Evolutionary conservation across 1,284 basidiomycete species (phyloP), one percentile per base, ranked within the genome.

Genomic region (Ustilago bromivora): DNA sequence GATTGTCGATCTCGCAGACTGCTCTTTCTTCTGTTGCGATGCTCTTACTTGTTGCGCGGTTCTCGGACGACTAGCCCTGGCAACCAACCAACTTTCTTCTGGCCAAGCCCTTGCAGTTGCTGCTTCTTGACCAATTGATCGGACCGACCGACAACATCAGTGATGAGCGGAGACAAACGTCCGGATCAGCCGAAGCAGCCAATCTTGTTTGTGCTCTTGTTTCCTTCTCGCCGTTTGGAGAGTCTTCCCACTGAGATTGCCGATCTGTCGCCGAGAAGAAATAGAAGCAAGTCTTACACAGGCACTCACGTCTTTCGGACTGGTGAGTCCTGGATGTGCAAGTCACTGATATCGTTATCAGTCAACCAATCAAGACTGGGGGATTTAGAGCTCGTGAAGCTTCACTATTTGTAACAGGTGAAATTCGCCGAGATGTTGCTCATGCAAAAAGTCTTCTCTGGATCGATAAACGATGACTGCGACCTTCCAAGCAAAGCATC

Each of bases 381-480:
- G 28, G 23, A 61, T 55, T 35, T 53, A 54, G 43, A 64, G 60
- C 69, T 66, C 52, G 43, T 23, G 59, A 49, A 51, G 52, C 49
- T 52, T 52, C 38, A 59, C 41, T 46, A 35, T 59, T 66, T 49
- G 58, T 41, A 46, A 52, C 43, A 40, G 28, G 36, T 46, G 23
- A 52, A 61, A 54, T 54, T 54, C 49, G 34, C 59, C 61, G 54
- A 38, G 36, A 65, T 55, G 56, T 66, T 56, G 47, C 41, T 60
- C 49, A 56, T 43, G 67, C 46, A 54, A 34, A 56, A 31, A 41
- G 40, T 15, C 51, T 31, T 32, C 23, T 51, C 23, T 51, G 28
- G 61, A 72, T 72, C 70, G 70, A 72, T 72, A 72, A 72, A 47
- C 63, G 54, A 35, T 15, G 34, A 35, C 52, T 54, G 9, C n/a